A percentile compares a stretch with the other conserved stretches of the same genome.
Conservation (phyloP, 768 basidiomycete species). For the Phylloporus arenicola region DNA sequence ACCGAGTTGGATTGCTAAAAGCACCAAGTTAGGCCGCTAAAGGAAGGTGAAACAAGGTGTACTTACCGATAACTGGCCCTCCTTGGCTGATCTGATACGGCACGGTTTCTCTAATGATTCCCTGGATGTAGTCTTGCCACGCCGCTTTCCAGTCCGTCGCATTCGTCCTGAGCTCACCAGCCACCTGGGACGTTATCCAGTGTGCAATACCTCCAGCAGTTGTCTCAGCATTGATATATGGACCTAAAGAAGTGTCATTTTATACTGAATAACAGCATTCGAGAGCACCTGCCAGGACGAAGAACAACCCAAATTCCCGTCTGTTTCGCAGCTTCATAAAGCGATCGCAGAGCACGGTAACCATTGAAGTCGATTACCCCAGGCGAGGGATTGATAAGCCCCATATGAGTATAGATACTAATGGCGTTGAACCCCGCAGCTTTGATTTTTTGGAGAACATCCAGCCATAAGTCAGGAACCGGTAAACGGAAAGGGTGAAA, state of each 20-base stretch:
- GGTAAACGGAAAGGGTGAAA: slow-evolving; percentile 82
- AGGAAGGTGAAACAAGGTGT: neutral
- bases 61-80: slow-evolving; percentile 69
- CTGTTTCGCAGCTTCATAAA: slow-evolving; percentile 68
- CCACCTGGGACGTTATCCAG: slow-evolving; percentile 67
- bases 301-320: slow-evolving; percentile 77
- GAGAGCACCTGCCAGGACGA: slow-evolving; percentile 57
- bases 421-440: slow-evolving; percentile 76
- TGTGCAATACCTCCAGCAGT: slow-evolving; percentile 68
- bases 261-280: neutral
- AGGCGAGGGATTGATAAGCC: slow-evolving; percentile 65
- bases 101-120: slow-evolving; percentile 52
- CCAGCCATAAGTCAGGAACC: slow-evolving; percentile 74
- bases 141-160: slow-evolving; percentile 63
- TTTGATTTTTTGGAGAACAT: slow-evolving; percentile 76
- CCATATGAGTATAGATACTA: slow-evolving; percentile 81
- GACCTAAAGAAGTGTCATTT: slow-evolving; percentile 17
- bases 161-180: slow-evolving; percentile 62
- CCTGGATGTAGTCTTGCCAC: slow-evolving; percentile 69
- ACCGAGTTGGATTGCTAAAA: slow-evolving; percentile 54
- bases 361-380: slow-evolving; percentile 69
- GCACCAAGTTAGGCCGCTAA: neutral
- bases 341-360: slow-evolving; percentile 61
- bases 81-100: slow-evolving; percentile 67
- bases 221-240: slow-evolving; percentile 74